Conservation (phyloP, 257 asterid species). For the Craterostigma plantagineum region DNA sequence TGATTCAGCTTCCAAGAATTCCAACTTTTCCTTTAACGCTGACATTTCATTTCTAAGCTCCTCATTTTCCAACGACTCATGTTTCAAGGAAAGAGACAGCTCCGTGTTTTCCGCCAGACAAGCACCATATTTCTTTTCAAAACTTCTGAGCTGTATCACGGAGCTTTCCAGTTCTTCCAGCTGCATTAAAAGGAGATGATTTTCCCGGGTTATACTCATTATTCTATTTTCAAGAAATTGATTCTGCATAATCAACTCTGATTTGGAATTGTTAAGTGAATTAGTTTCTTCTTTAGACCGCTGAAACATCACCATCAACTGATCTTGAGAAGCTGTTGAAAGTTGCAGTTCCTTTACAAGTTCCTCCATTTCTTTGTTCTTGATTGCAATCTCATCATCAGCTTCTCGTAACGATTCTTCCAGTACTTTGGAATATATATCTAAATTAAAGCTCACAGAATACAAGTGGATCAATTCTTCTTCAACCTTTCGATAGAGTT, state of each 20-base stretch:
- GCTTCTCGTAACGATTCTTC: conserved; percentile 46
- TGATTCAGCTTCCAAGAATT: conserved; percentile 23
- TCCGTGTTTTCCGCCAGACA: conserved; percentile 47
- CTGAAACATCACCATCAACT: conserved; percentile 45
- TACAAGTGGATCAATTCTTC: conserved; percentile 69
- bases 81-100: conserved; percentile 38
- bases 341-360: conserved; percentile 39
- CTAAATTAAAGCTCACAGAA: conserved; percentile 50
- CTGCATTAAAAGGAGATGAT: conserved; percentile 37
- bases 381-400: conserved; percentile 19
- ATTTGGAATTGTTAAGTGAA: conserved; percentile 38
- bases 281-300: conserved; percentile 44
- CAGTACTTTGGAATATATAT: conserved; percentile 58
- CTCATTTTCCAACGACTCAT: conserved; percentile 32
- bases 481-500: conserved; percentile 64
- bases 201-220: conserved; percentile 25
- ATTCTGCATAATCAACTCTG: conserved; percentile 53
- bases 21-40: conserved; percentile 27
- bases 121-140: conserved; percentile 35
- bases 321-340: conserved; percentile 39
- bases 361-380: conserved; percentile 24
- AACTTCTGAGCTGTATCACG: conserved; percentile 20
- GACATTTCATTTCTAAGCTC: conserved; percentile 32
- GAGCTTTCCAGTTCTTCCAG: conserved; percentile 30
- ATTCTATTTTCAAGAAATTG: conserved; percentile 48